phyloP scores from a whole-genome alignment of 306 rosid species.

The Alnus rubra region DNA sequence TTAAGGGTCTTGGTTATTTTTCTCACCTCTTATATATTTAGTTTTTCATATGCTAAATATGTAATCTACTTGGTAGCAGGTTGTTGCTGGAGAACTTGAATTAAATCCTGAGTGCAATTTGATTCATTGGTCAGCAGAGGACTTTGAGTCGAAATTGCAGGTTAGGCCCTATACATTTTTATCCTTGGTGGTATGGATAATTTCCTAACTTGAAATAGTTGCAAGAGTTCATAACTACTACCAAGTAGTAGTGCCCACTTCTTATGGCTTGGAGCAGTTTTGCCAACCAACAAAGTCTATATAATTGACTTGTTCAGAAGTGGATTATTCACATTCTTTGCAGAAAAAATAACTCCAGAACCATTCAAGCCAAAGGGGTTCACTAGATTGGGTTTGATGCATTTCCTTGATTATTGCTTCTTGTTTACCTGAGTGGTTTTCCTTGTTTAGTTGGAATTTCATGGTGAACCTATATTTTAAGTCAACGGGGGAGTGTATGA shows the following conservation, averaged over 20 bases:
- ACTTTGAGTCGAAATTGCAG: constrained; percentile 92
- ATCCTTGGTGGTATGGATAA: constrained; percentile 7
- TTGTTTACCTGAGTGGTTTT: neutral
- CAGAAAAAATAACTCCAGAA: neutral
- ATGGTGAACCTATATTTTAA: neutral
- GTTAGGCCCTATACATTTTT: constrained; percentile 34
- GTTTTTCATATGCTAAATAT: constrained; percentile 9
- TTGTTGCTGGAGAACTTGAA: constrained; percentile 97
- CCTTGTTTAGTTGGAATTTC: neutral
- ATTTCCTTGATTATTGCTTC: neutral
- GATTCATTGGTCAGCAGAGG: constrained; percentile 94
- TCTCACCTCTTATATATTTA: neutral
- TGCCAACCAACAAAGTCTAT: neutral
- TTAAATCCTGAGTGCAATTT: constrained; percentile 81
- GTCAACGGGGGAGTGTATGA: neutral
- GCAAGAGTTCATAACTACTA: constrained; percentile 14
- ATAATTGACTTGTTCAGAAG: neutral
- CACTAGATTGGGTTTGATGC: neutral
- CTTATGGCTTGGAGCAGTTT: neutral
- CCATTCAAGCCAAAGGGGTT: neutral
- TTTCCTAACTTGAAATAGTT: constrained; percentile 10
- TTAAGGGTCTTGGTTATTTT: neutral
- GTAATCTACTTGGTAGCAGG: constrained; percentile 48
- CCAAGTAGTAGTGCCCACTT: constrained; percentile 4
- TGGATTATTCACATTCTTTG: neutral